Conservation (phyloP, 768 basidiomycete genomes). For the Mycena olivaceomarginata region DNA sequence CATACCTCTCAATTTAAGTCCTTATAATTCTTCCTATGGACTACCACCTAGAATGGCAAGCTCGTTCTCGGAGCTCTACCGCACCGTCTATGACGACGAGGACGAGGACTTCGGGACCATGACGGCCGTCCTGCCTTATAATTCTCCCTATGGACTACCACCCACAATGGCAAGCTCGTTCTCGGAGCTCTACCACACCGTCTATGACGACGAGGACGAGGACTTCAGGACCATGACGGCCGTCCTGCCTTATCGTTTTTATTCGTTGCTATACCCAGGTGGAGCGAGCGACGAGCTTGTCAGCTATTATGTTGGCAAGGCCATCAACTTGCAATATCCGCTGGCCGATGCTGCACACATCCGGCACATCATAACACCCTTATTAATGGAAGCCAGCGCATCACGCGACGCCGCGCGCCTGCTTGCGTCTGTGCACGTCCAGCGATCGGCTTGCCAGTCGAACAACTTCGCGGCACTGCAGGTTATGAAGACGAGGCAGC, state of each 20-base stretch:
- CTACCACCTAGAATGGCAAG: constrained; percentile 49
- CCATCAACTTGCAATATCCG: constrained; percentile 82
- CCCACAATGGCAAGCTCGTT: constrained; percentile 34
- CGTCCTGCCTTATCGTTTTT: background rate
- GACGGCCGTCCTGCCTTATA: background rate
- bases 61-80: constrained; percentile 53
- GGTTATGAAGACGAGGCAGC: constrained; percentile 45
- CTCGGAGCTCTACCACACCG: constrained; percentile 47
- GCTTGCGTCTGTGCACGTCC: constrained; percentile 75
- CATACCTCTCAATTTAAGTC: no score
- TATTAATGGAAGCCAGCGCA: constrained; percentile 66
- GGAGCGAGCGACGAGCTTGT: constrained; percentile 51
- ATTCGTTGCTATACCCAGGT: constrained; percentile 10
- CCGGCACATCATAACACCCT: constrained; percentile 67
- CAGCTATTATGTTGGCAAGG: constrained; percentile 74
- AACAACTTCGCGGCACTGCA: constrained; percentile 52
- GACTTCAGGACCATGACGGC: background rate
- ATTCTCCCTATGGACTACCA: background rate
- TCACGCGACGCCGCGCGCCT: constrained; percentile 78
- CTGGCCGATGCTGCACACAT: constrained; percentile 73
- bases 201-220: constrained; percentile 18
- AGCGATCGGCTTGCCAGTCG: constrained; percentile 46
- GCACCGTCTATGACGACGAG: constrained; percentile 12
- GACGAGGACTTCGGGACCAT: constrained; percentile 11
- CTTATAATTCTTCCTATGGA: background rate